Percentiles rank a stretch among this genome's conserved stretches.
Conservation (phyloP, 768 basidiomycete species). For the Daedaleopsis nitida region DNA sequence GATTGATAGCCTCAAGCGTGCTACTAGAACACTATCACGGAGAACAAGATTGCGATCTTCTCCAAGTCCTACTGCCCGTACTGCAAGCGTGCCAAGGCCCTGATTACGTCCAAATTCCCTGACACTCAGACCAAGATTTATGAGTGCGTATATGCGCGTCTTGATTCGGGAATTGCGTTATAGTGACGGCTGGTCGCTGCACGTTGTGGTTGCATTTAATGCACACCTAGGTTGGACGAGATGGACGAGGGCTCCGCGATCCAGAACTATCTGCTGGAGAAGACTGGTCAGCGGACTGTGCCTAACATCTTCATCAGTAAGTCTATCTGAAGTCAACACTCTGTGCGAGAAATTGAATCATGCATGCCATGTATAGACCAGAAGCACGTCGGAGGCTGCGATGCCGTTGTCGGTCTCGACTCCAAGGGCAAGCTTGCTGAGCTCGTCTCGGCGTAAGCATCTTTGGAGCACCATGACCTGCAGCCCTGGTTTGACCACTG, state of each 20-base stretch:
- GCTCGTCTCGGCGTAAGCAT: conserved; percentile 24
- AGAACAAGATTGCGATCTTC: conserved; percentile 43
- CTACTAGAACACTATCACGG: conserved; percentile 34
- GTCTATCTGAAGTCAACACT: conserved; percentile 13
- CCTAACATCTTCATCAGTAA: conserved; percentile 78
- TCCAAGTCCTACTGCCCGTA: conserved; percentile 44
- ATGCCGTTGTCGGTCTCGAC: conserved; percentile 27
- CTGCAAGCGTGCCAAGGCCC: conserved; percentile 42
- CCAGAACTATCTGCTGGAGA: conserved; percentile 62
- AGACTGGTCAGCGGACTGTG: conserved; percentile 71
- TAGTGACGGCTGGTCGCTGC: no score
- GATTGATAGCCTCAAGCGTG: not conserved
- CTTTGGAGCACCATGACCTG: not conserved
- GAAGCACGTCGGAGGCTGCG: conserved; percentile 53
- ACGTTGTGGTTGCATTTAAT: no score
- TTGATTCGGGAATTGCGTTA: no score
- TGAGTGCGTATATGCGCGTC: conserved; percentile 32
- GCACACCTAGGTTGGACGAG: conserved; percentile 52
- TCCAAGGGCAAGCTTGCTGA: conserved; percentile 27
- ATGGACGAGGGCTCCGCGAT: conserved; percentile 60
- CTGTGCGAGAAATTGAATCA: not conserved
- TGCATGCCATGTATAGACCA: conserved; percentile 36
- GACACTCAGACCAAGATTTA: conserved; percentile 33
- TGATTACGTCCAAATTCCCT: conserved; percentile 36
- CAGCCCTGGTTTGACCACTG: not conserved